Percentiles rank a stretch among this genome's conserved stretches.
Evolutionary conservation across 192 early-diverging fungal genomes (phyloP).

Genomic region (Fimicolochytrium jonesii): DNA sequence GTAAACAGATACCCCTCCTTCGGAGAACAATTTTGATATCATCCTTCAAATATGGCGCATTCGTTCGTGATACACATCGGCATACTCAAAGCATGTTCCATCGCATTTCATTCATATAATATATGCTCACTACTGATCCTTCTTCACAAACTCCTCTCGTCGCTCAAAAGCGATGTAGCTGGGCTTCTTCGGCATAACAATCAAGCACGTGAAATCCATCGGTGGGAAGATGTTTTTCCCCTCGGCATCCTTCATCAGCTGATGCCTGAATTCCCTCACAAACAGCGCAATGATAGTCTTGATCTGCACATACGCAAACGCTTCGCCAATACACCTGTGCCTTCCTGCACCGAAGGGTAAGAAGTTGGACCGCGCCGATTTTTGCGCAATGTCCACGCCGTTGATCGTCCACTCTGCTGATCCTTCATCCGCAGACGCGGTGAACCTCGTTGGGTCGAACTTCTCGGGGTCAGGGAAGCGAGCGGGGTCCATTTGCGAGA

Average conservation of each 20-base stretch:
- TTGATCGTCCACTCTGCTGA: slow-evolving; percentile 54
- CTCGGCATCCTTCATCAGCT: slow-evolving; percentile 48
- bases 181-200: slow-evolving; percentile 70
- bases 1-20: too few relatives aligned
- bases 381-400: slow-evolving; percentile 60
- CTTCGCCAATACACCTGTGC: slow-evolving; percentile 98
- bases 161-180: slow-evolving; percentile 26
- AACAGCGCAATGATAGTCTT: slow-evolving; percentile 86
- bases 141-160: slow-evolving; percentile 2
- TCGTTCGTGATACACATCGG: too few relatives aligned
- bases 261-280: slow-evolving; percentile 72
- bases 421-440: slow-evolving; percentile 42
- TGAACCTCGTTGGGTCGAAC: slow-evolving; percentile 81
- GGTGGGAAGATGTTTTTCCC: slow-evolving; percentile 67
- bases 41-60: too few relatives aligned
- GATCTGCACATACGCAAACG: slow-evolving; percentile 93
- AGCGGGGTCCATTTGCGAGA: slow-evolving; percentile 72
- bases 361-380: slow-evolving; percentile 72
- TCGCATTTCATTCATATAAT: background rate
- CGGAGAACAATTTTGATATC: too few relatives aligned
- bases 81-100: too few relatives aligned
- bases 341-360: slow-evolving; percentile 97
- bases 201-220: slow-evolving; percentile 85
- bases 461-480: slow-evolving; percentile 74
- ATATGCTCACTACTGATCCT: too few relatives aligned